Percentiles rank a stretch among this genome's conserved stretches.
These are phyloP conservation scores for Mycena maculata DNA, from an alignment of 768 basidiomycete species.

Conservation along the genomic window DNA sequence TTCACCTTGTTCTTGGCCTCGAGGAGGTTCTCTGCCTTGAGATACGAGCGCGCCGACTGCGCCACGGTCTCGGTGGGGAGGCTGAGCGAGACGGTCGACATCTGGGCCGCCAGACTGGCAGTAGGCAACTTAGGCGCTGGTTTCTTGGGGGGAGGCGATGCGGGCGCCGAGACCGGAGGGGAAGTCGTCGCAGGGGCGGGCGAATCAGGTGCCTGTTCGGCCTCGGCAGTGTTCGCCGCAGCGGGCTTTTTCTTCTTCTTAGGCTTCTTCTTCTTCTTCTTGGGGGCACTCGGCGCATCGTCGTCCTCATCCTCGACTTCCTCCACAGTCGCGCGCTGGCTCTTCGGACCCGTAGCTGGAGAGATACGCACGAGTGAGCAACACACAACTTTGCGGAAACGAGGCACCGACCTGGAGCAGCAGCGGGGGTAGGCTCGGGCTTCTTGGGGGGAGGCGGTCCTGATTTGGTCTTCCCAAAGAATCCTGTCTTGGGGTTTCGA, in stretches of 20 bases:
- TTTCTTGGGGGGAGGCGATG: slow-evolving; percentile 38
- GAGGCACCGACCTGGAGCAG: slow-evolving; percentile 4
- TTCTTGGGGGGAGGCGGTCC: slow-evolving; percentile 35
- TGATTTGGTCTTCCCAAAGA: slow-evolving; percentile 32
- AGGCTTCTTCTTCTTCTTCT: slow-evolving; percentile 83
- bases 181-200: slow-evolving; percentile 36
- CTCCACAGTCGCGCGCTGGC: slow-evolving; percentile 68
- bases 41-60: slow-evolving; percentile 78
- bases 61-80: slow-evolving; percentile 63
- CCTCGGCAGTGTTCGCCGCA: slow-evolving; percentile 39
- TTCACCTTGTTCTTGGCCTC: slow-evolving; percentile 75
- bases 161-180: slow-evolving; percentile 32
- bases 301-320: slow-evolving; percentile 81
- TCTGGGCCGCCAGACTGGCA: slow-evolving; percentile 31
- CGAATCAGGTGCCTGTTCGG: slow-evolving; percentile 36
- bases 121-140: slow-evolving; percentile 35
- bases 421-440: slow-evolving; percentile 20
- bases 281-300: slow-evolving; percentile 49
- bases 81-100: slow-evolving; percentile 41
- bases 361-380: background rate
- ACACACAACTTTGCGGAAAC: background rate
- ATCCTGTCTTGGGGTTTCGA: slow-evolving; percentile 41
- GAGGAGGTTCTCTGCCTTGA: slow-evolving; percentile 62
- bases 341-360: slow-evolving; percentile 38
- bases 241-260: slow-evolving; percentile 76